phyloP scores from a whole-genome alignment of 78 protist genomes.

The Polysphondylium violaceum region DNA sequence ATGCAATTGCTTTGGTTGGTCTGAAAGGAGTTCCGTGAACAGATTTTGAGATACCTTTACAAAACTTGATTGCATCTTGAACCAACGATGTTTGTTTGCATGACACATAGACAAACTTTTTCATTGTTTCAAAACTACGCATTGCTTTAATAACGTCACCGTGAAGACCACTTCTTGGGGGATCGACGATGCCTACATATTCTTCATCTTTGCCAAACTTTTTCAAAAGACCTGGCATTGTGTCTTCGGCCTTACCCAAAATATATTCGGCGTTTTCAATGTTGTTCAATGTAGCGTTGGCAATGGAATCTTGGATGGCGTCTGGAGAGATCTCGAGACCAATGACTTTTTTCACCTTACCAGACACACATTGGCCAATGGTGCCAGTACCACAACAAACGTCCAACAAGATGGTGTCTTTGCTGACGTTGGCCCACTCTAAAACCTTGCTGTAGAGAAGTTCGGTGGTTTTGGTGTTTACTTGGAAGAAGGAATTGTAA shows the following conservation, averaged over 20 bases:
- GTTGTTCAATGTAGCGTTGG: conserved; percentile 86
- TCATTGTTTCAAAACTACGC: conserved; percentile 48
- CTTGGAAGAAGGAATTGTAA: conserved; percentile 90
- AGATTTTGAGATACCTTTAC: conserved; percentile 68
- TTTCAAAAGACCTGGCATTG: conserved; percentile 11
- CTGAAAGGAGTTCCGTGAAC: conserved; percentile 83
- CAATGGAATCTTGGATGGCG: conserved; percentile 89
- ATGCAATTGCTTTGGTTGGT: conserved; percentile 63
- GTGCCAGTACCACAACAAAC: conserved; percentile 98
- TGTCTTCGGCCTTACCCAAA: conserved; percentile 85
- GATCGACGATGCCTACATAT: conserved; percentile 76
- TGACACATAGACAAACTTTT: conserved; percentile 84
- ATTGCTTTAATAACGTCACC: conserved; percentile 76
- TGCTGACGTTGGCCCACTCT: conserved; percentile 62
- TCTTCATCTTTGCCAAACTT: conserved; percentile 10
- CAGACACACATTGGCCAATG: conserved; percentile 89
- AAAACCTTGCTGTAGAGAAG: conserved; percentile 16
- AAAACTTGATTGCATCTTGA: conserved; percentile 66
- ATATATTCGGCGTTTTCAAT: conserved; percentile 72
- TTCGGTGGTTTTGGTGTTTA: conserved; percentile 84
- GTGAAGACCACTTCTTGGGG: conserved; percentile 90
- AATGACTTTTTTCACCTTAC: conserved; percentile 66
- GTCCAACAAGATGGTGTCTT: conserved; percentile 82
- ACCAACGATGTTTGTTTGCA: conserved; percentile 85
- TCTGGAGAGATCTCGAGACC: conserved; percentile 90